Evolutionary conservation across 257 asterid genomes (phyloP).

Genomic region (Apocynum venetum): DNA sequence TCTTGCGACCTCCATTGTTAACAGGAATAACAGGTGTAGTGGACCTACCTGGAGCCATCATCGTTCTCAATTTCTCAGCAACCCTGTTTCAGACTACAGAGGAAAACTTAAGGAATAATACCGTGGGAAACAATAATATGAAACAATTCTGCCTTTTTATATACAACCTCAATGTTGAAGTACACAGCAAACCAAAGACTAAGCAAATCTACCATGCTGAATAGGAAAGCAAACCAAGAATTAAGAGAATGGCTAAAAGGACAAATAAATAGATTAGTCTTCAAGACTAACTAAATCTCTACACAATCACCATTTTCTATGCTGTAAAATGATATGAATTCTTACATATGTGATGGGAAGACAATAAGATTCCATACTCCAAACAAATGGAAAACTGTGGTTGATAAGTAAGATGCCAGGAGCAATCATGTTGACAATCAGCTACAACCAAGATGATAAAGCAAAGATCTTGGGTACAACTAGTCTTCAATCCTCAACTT

Average conservation of each 20-base stretch:
- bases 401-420: not conserved
- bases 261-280: not conserved
- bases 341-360: conserved; percentile 8
- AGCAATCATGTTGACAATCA: not conserved
- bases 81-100: not conserved
- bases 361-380: conserved; percentile 8
- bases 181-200: not conserved
- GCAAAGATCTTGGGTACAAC: conserved; percentile 6
- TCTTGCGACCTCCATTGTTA: too few species aligned
- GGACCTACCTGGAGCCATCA: not conserved
- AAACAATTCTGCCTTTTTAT: not conserved
- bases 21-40: not conserved
- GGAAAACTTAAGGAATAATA: not conserved
- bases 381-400: conserved; percentile 6
- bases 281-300: conserved; percentile 24
- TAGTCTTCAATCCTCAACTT: conserved; percentile 16
- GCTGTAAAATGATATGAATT: conserved; percentile 14
- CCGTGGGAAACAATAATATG: not conserved
- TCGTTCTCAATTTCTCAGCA: not conserved
- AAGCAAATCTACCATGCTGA: not conserved
- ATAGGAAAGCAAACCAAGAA: not conserved
- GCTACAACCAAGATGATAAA: not conserved
- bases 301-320: conserved; percentile 15
- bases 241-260: not conserved
- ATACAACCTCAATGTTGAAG: not conserved